Base-by-base conservation (phyloP, 495 filamentous ascomycete species). In the Acidomyces sp. region DNA sequence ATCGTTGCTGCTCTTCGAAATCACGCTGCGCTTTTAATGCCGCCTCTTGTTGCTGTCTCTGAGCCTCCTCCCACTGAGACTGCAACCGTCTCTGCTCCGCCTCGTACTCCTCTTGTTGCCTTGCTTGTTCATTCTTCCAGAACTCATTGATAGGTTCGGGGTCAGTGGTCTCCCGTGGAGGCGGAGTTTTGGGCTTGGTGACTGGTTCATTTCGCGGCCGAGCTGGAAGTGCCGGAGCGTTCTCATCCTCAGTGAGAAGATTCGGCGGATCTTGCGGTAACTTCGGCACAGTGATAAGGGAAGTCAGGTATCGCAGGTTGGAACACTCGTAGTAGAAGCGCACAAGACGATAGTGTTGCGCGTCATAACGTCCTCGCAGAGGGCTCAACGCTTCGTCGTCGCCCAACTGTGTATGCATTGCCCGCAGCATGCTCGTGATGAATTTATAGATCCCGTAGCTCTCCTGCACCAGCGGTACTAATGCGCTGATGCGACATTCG, bases 281-380 rank as follows among this genome's bases (percentile, higher is more conserved):
- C 56, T 95, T 94, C 2, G 90, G 90, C 12, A 96, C 82, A 6
- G 85, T 94, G 55, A 96, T 96, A 7, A 97, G 68, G 52, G 85
- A 92, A 13, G 90, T 96, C 39, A 97, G 71, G 55, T 97, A 97
- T 39, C 88, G 80, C 42, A 97, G 64, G 59, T 94, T 96, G 4
- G 88, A 95, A 63, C 90, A 97, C 63, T 97, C 90, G 60, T 94
- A 96, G 63, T 96, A 97, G 63, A 94, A 97, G 49, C 90, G 87
- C 50, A 94, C 80, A 13, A 97, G 72, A 18, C 90, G 82, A 62
- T 95, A 81, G 59, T 96, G 90, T 52, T 96, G 92, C 18, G 86
- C 82, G 59, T 96, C 80, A 53, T 96, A 97, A 51, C 87, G 72
- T 40, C 72, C 70, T 34, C 88, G 75, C 2, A 97, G 71, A 1